Evolutionary conservation across 2,329 filamentous ascomycete species (phyloP), one percentile per base, ranked within the genome.

Genomic region (Nannizziopsis barbatae): DNA sequence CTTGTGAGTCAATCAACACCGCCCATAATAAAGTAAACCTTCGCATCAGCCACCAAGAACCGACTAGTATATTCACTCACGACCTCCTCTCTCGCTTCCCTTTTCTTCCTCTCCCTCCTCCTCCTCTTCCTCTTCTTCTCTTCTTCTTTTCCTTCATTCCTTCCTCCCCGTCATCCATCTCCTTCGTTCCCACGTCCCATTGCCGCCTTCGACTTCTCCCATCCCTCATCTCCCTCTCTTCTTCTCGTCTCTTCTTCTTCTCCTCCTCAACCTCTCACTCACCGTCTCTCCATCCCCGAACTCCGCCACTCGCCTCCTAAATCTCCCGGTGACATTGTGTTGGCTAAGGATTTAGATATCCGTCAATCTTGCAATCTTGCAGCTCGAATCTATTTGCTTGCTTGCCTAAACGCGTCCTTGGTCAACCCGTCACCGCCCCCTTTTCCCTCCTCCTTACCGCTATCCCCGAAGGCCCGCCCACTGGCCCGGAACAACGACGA

Each of bases 161-260:
- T 20, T 8, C 38, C 58, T 60, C 60, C 57, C 58, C 57, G 59
- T 58, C 60, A 52, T 55, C 58, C 58, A 61, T 61, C 61, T 59
- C 38, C 15, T 14, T 27, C 22, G 10, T 58, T 59, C 61, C 56
- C 58, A 59, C 43, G 43, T 46, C 22, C 22, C 22, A 27, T 3
- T 31, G 2, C 52, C 54, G 51, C 42, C 46, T 27, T 42, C 27
- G 36, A 8, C 53, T 56, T 55, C 50, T 57, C 54, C 53, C 55
- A 47, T 52, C 55, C 49, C 47, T 51, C 47, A 47, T 55, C 53
- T 33, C 50, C 32, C n/a, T 37, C 27, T 47, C 43, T 50, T 39
- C 18, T 17, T 11, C 35, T 47, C 20, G 12, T 27, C 30, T 40
- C 36, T 15, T 42, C 30, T 12, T 47, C 41, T 38, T 18, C 27